Conservation (phyloP, 2,329 filamentous ascomycete genomes). For the Trichophyton simii region DNA sequence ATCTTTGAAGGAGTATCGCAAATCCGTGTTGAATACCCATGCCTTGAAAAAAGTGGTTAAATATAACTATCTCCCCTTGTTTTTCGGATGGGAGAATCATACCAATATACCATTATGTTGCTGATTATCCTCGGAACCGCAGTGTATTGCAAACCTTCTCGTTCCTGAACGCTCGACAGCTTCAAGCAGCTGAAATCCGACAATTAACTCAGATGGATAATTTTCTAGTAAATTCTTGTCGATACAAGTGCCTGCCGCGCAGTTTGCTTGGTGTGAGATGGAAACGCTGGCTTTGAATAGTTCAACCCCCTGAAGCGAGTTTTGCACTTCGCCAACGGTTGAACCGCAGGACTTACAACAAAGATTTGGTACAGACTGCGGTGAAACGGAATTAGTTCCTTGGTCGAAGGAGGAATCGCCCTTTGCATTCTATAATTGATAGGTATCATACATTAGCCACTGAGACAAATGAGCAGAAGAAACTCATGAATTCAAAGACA, state of each 20-base stretch:
- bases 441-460: neutral
- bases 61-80: neutral
- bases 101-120: constrained; percentile 27
- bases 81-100: constrained; percentile 10
- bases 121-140: constrained; percentile 14
- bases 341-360: constrained; percentile 22
- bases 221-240: constrained; percentile 20
- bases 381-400: neutral
- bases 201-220: constrained; percentile 26
- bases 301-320: constrained; percentile 21
- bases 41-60: constrained; percentile 23
- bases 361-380: constrained; percentile 10
- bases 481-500: neutral
- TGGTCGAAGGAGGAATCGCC: neutral
- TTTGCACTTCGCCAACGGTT: constrained; percentile 29
- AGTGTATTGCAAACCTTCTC: constrained; percentile 43
- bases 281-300: constrained; percentile 39
- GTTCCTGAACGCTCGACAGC: constrained; percentile 44
- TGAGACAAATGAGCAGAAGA: neutral
- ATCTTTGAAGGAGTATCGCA: constrained; percentile 43
- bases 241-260: constrained; percentile 16
- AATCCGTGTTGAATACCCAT: constrained; percentile 50
- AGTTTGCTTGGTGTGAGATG: constrained; percentile 13
- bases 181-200: constrained; percentile 45
- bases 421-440: neutral